Conservation (phyloP, 352 stramenopile species). For the Phytopythium kandeliae region DNA sequence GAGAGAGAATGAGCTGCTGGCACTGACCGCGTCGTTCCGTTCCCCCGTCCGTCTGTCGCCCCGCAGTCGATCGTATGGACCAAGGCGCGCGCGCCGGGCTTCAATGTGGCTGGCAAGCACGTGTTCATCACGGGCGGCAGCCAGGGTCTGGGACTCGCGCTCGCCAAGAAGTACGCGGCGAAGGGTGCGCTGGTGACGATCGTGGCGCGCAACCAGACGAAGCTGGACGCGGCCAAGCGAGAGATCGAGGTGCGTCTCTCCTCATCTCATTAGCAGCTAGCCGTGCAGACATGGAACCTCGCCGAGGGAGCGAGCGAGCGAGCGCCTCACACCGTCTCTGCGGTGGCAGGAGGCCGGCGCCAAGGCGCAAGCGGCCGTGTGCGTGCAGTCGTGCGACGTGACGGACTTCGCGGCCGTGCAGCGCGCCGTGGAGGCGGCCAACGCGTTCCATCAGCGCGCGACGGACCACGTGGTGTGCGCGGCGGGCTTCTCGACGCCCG, state of each 20-base stretch:
- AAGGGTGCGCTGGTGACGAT: slow-evolving; percentile 21
- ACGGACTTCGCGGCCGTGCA: slow-evolving; percentile 29
- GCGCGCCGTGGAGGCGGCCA: slow-evolving; percentile 30
- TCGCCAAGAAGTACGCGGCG: slow-evolving; percentile 43
- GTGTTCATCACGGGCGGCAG: slow-evolving; percentile 26
- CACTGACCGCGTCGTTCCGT: no score
- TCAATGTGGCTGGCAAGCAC: background rate
- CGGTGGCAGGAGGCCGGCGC: no score
- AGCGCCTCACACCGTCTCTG: no score
- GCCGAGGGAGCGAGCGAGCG: no score
- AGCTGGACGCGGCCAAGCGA: slow-evolving; percentile 26
- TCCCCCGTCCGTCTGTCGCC: no score
- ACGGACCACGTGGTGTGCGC: slow-evolving; percentile 49
- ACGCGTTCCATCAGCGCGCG: slow-evolving; percentile 30
- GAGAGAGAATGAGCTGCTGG: no score
- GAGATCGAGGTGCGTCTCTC: slow-evolving; percentile 24
- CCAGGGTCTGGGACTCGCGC: slow-evolving; percentile 33
- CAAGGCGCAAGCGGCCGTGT: no score
- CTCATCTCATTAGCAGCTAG: no score
- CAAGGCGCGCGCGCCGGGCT: background rate
- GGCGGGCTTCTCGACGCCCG: slow-evolving; percentile 30
- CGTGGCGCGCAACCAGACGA: slow-evolving; percentile 22
- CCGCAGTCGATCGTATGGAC: background rate
- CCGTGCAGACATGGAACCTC: no score
- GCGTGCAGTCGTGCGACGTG: slow-evolving; percentile 41